Conservation (phyloP, 495 filamentous ascomycete species). For the Penicillium turbatum region DNA sequence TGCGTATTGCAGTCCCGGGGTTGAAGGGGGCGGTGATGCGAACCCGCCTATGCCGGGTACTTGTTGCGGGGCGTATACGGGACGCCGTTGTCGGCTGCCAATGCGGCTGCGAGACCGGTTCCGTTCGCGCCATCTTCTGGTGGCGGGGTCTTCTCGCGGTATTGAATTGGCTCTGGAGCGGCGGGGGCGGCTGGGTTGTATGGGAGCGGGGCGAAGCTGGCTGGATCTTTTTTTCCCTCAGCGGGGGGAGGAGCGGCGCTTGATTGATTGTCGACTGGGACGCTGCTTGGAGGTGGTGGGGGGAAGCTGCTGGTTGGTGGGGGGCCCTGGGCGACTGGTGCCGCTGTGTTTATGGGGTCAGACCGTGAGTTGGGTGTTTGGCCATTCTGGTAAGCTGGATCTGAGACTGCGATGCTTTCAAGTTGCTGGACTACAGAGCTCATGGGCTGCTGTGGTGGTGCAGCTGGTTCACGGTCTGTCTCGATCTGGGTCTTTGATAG, state of each 20-base stretch:
- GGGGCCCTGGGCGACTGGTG: conserved; percentile 31
- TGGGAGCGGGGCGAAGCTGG: conserved; percentile 63
- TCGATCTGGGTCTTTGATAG: conserved; percentile 56
- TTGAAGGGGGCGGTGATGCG: conserved; percentile 23
- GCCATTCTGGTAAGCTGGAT: conserved; percentile 55
- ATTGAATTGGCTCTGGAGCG: conserved; percentile 74
- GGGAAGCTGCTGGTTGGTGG: conserved; percentile 24
- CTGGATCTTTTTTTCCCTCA: conserved; percentile 39
- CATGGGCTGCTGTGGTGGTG: conserved; percentile 50
- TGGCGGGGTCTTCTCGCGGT: conserved; percentile 88
- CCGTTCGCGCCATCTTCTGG: conserved; percentile 65
- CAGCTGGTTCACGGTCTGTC: conserved; percentile 43
- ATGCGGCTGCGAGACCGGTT: conserved; percentile 67
- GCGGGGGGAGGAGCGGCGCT: conserved; percentile 15
- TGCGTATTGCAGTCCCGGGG: conserved; percentile 23
- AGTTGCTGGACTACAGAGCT: conserved; percentile 81
- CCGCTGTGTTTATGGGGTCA: conserved; percentile 25
- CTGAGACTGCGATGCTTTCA: conserved; percentile 71
- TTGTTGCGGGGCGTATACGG: conserved; percentile 39
- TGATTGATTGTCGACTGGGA: conserved; percentile 33
- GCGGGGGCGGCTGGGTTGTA: conserved; percentile 90
- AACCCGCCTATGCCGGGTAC: conserved; percentile 28
- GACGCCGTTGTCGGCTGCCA: conserved; percentile 56
- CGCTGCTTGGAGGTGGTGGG: conserved; percentile 42
- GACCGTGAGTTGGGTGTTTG: conserved; percentile 47